Percentiles rank a stretch among this genome's conserved stretches.
phyloP scores from a whole-genome alignment of 202 grass and related monocot species.

The Brachypodium distachyon region DNA sequence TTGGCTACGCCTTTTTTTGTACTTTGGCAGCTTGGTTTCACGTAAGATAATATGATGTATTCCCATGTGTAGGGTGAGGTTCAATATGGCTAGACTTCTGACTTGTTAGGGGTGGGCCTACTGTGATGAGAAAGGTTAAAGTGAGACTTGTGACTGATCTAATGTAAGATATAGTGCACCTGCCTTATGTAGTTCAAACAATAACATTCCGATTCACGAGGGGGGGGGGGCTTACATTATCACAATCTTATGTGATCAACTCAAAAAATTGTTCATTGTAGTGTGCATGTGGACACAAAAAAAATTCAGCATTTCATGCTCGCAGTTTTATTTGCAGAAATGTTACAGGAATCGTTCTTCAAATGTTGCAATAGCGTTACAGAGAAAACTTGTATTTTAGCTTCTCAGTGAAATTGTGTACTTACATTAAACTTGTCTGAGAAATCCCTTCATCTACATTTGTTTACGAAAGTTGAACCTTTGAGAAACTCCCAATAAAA shows the following conservation, averaged over 20 bases:
- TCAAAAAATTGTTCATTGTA: background rate
- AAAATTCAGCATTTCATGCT: background rate
- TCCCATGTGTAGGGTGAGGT: slow-evolving; percentile 17
- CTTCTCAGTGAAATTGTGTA: background rate
- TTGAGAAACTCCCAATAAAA: background rate
- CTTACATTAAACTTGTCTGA: background rate
- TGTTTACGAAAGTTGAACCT: background rate
- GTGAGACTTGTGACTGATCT: background rate
- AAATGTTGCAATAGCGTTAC: slow-evolving; percentile 9
- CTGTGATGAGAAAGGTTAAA: background rate
- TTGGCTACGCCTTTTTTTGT: background rate
- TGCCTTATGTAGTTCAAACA: slow-evolving; percentile 3
- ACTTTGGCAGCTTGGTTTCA: slow-evolving; percentile 26
- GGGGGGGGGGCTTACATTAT: background rate
- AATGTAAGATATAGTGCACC: slow-evolving; percentile 7
- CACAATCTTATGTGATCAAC: background rate
- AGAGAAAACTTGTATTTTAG: background rate
- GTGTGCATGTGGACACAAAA: background rate
- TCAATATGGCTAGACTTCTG: background rate
- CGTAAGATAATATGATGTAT: slow-evolving; percentile 1
- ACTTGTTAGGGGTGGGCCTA: slow-evolving; percentile 2
- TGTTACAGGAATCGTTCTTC: background rate
- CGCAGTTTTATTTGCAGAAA: background rate
- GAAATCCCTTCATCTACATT: background rate
- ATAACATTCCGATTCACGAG: background rate